These are phyloP conservation scores for Thalassiosira exigua DNA, from an alignment of 352 stramenopile species.

Conservation along the genomic window DNA sequence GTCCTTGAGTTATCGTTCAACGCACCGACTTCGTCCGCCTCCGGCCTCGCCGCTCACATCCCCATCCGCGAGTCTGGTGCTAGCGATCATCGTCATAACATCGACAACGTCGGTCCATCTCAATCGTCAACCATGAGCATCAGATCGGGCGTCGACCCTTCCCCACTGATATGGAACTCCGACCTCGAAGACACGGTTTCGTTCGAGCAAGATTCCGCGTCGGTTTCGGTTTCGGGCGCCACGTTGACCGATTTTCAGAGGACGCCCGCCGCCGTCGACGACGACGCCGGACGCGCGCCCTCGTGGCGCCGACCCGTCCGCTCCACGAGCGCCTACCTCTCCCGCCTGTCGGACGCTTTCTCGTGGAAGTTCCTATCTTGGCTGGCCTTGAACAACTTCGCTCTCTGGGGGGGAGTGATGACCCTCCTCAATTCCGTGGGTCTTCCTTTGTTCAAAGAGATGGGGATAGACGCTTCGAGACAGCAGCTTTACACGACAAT, in stretches of 20 bases:
- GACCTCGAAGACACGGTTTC: neutral
- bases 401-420: conserved; percentile 17
- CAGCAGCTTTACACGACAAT: conserved; percentile 40
- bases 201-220: neutral
- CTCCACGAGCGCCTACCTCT: conserved; percentile 31
- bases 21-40: too few species aligned
- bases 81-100: too few species aligned
- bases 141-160: neutral
- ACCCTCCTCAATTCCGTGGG: conserved; percentile 14
- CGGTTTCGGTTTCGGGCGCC: neutral
- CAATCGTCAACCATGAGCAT: too few species aligned
- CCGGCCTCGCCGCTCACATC: too few species aligned
- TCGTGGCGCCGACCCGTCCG: conserved; percentile 18
- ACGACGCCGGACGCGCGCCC: neutral
- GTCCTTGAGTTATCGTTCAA: too few species aligned
- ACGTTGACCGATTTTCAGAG: neutral
- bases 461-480: conserved; percentile 38
- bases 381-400: conserved; percentile 30
- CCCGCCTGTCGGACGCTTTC: conserved; percentile 22
- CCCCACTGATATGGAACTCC: neutral
- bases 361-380: conserved; percentile 43
- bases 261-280: neutral
- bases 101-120: too few species aligned
- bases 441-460: conserved; percentile 46
- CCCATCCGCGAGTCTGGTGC: too few species aligned